Base-by-base conservation (phyloP, 2,329 filamentous ascomycete genomes). In the Fusarium burgessii region DNA sequence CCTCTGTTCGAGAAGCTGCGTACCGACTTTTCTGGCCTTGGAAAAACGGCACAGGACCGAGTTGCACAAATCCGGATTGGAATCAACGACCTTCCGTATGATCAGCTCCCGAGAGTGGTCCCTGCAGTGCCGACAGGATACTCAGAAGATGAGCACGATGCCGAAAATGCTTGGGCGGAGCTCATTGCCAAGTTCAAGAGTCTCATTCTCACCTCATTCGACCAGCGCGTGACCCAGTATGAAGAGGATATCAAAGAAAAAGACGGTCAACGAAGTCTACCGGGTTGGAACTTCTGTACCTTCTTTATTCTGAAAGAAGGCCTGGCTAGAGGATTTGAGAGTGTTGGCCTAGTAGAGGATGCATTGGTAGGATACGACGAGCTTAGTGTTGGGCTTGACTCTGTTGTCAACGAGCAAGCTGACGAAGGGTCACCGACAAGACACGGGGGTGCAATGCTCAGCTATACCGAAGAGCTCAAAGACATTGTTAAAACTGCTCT, bases 251-350 rank as follows among this genome's bases (percentile, higher is more conserved):
- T 99, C 73, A 92, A 93, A 69, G 96, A 98, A 80, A 96, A 95
- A 77, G 95, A 98, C 74, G 89, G 91, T 1, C 95, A 98, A 79
- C 88, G 95, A 49, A 91, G 86, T 36, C 83, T 99, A 20, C 96
- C 96, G 0, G 96, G 96, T 1, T 99, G 96, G 96, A 99, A 99
- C 78, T 99, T 99, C 78, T 98, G 96, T 81, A 99, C 96, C 0
- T 99, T 99, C 79, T 99, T 99, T 79, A 95, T 99, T 18, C 86
- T 99, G 12, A 99, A 99, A 77, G 96, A 99, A 80, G 96, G 96
- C 0, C 84, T 99, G 38, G 95, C 96, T 2, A 89, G 93, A 72
- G 97, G 95, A 0, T 97, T 99, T 73, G 97, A 99, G 80, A 98
- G 93, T 78, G 95, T 98, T 6, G 97, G 97, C 1, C 85, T 99